Evolutionary conservation across 495 filamentous ascomycete genomes (phyloP).

Genomic region (Elaphomyces granulatus): DNA sequence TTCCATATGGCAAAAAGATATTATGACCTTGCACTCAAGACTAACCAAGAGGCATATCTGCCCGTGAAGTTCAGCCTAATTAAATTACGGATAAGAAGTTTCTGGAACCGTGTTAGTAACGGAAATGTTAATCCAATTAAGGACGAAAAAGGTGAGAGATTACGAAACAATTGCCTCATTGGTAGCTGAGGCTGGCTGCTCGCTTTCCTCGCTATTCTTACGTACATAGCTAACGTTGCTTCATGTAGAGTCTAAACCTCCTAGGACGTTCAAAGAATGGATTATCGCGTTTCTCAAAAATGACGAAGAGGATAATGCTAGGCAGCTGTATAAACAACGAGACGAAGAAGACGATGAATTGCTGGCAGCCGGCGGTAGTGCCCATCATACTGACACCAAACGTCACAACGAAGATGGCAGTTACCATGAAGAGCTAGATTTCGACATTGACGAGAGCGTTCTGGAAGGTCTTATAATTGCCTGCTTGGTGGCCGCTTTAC

Average conservation of each 20-base stretch:
- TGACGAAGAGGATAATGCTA: conserved; percentile 36
- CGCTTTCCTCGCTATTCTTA: not conserved
- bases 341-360: conserved; percentile 41
- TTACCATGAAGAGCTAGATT: conserved; percentile 47
- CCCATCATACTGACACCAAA: conserved; percentile 27
- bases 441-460: conserved; percentile 55
- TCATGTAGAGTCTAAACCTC: conserved; percentile 43
- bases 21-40: conserved; percentile 84
- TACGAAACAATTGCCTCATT: too few species aligned
- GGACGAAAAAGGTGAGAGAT: conserved; percentile 67
- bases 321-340: conserved; percentile 41
- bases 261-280: conserved; percentile 72
- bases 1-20: conserved; percentile 94
- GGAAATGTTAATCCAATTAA: conserved; percentile 82
- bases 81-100: conserved; percentile 70
- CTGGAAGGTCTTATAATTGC: conserved; percentile 79
- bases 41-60: conserved; percentile 87
- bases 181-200: too few species aligned
- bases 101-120: conserved; percentile 86
- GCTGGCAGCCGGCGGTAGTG: conserved; percentile 35
- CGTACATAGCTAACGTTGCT: conserved; percentile 5
- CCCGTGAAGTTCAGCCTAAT: conserved; percentile 79
- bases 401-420: conserved; percentile 42
- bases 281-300: conserved; percentile 68
- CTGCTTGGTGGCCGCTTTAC: conserved; percentile 55